Percentiles rank a stretch among this genome's conserved stretches.
phyloP scores from a whole-genome alignment of 306 rosid species.

The Cercis canadensis region DNA sequence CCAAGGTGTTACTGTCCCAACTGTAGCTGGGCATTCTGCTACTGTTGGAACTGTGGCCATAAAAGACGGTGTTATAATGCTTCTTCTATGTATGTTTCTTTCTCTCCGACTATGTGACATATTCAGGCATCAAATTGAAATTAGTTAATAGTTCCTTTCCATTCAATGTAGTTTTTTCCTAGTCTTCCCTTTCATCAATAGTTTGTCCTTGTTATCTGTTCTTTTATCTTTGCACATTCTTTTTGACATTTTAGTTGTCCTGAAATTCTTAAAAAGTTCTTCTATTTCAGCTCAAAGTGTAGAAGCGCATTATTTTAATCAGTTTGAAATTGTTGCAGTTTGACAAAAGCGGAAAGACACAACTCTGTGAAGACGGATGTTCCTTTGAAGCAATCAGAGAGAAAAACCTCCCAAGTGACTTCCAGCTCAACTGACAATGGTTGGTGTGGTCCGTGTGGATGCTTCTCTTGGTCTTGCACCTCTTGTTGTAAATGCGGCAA shows the following conservation, averaged over 20 bases:
- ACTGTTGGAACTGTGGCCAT: constrained; percentile 45
- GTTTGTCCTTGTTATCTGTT: constrained; percentile 3
- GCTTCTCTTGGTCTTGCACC: constrained; percentile 36
- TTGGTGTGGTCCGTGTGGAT: constrained; percentile 44
- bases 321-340: constrained; percentile 52
- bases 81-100: constrained; percentile 50
- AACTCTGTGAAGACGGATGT: constrained; percentile 30
- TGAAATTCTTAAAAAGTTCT: constrained; percentile 1
- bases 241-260: constrained; percentile 3
- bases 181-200: constrained; percentile 13
- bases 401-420: constrained; percentile 19
- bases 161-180: neutral
- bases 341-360: constrained; percentile 38
- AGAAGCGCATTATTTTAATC: constrained; percentile 24
- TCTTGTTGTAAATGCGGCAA: constrained; percentile 36
- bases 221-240: constrained; percentile 11
- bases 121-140: constrained; percentile 30
- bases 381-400: constrained; percentile 24
- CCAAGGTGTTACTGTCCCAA: constrained; percentile 40
- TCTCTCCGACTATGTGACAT: constrained; percentile 35
- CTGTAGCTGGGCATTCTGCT: constrained; percentile 51
- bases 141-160: constrained; percentile 20
- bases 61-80: constrained; percentile 30
- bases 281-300: constrained; percentile 4
- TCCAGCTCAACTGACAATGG: constrained; percentile 13